Base-by-base conservation (phyloP, 2,329 filamentous ascomycete genomes). In the Exutisphaerella laricina region DNA sequence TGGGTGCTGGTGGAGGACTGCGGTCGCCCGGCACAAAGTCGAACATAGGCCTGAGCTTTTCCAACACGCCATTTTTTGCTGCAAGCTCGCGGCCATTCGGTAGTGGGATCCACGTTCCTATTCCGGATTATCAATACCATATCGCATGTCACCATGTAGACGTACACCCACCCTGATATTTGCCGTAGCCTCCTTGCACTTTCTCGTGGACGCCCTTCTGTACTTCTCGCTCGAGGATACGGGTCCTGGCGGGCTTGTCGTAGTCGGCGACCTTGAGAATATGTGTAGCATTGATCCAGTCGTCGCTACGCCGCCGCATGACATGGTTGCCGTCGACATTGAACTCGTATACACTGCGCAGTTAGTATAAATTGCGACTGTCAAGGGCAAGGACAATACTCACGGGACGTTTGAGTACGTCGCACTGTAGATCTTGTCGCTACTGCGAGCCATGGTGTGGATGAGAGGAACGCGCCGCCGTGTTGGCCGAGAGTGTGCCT, bases 221-320 rank as follows among this genome's bases (percentile, higher is more conserved):
- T 5, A 98, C 90, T 61, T 98, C 92, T 53, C 92, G 80, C 69
- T 98, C 92, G 4, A 98, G 77, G 44, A 98, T 97, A 14, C 92
- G 80, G 29, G 92, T 98, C 62, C 92, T 78, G 9, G 90, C 88
- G 2, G 92, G 92, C 67, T 98, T 98, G 67, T 98, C 92, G 61
- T 95, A 95, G 43, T 90, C 90, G 50, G 92, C 92, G 29, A 94
- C 88, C 63, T 98, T 98, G 36, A 98, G 72, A 47, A 98, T 97
- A 63, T 98, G 92, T 41, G 92, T 98, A n/a, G 92, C 92, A 73
- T 98, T 98, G 70, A 98, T 92, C 88, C 90, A 98, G 67, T 97
- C 82, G 66, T 98, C 92, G 40, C 81, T 78, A 47, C 90, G 82
- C 38, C 92, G 80, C 65, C 92, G 84, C 92, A 98, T 98, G 53